phyloP scores from a whole-genome alignment of 306 rosid species.

The Lablab purpureus region DNA sequence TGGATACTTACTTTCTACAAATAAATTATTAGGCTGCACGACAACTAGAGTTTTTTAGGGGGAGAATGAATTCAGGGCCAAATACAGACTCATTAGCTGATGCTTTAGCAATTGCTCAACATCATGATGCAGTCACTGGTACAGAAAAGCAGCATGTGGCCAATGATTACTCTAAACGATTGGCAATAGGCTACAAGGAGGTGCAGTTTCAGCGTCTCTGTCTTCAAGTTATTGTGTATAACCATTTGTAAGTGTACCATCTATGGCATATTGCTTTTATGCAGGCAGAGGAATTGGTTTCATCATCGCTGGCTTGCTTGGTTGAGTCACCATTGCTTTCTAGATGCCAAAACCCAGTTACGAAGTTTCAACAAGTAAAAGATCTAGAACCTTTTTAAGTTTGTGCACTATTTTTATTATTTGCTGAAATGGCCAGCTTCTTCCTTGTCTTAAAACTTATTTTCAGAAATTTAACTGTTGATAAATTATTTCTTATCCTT shows the following conservation, averaged over 20 bases:
- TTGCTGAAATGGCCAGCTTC: conserved; percentile 33
- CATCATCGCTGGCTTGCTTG: conserved; percentile 70
- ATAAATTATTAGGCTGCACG: conserved; percentile 76
- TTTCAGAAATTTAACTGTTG: not conserved
- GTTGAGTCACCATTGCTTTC: conserved; percentile 46
- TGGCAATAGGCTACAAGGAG: conserved; percentile 79
- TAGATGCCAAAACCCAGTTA: conserved; percentile 52
- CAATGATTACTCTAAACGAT: conserved; percentile 80
- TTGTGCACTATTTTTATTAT: conserved; percentile 36
- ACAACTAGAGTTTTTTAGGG: conserved; percentile 75
- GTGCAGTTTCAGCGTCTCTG: conserved; percentile 47
- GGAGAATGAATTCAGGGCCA: conserved; percentile 66
- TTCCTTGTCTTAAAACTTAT: conserved; percentile 22
- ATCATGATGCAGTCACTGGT: conserved; percentile 91
- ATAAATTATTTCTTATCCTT: conserved; percentile 14
- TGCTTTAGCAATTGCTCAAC: conserved; percentile 92
- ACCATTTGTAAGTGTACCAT: conserved; percentile 25
- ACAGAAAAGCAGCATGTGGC: conserved; percentile 91
- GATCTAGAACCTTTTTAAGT: conserved; percentile 35
- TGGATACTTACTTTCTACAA: conserved; percentile 33
- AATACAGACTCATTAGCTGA: conserved; percentile 79
- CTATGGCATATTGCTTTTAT: conserved; percentile 35
- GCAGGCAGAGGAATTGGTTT: conserved; percentile 79
- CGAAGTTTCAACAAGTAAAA: conserved; percentile 77
- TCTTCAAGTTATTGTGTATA: conserved; percentile 34